phyloP scores from a whole-genome alignment of 306 rosid genomes.

The Pterocarpus macrocarpus region DNA sequence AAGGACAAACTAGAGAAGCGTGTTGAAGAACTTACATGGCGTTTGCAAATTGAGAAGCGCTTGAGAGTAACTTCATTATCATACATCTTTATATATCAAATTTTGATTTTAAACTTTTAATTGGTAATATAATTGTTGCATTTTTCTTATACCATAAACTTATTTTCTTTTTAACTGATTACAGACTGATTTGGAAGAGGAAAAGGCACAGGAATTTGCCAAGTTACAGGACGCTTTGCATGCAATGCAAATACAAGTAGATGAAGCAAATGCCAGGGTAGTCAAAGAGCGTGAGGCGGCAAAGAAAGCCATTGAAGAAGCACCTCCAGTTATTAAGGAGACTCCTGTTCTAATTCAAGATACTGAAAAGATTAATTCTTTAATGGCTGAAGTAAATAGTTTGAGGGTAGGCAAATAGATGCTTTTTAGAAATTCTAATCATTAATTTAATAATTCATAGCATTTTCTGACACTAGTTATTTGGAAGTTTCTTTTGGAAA shows the following conservation, averaged over 20 bases:
- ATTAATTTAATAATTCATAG: slow-evolving; percentile 1
- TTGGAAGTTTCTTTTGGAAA: slow-evolving; percentile 23
- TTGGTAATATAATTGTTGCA: slow-evolving; percentile 26
- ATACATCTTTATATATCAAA: slow-evolving; percentile 30
- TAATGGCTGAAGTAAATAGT: slow-evolving; percentile 80
- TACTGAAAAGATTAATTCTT: slow-evolving; percentile 85
- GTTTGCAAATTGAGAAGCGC: slow-evolving; percentile 98
- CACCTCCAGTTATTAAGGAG: slow-evolving; percentile 98
- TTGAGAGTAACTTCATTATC: slow-evolving; percentile 74
- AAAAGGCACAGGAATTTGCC: slow-evolving; percentile 80
- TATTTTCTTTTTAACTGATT: slow-evolving; percentile 42
- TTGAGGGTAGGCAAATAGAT: slow-evolving; percentile 72
- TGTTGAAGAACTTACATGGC: slow-evolving; percentile 99
- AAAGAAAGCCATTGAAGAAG: slow-evolving; percentile 90
- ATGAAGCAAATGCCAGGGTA: slow-evolving; percentile 89
- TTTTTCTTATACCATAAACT: slow-evolving; percentile 30
- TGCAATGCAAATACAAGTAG: slow-evolving; percentile 84
- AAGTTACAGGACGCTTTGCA: slow-evolving; percentile 85
- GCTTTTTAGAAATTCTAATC: not conserved
- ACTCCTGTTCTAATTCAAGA: slow-evolving; percentile 94
- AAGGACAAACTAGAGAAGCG: slow-evolving; percentile 99
- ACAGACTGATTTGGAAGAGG: slow-evolving; percentile 98
- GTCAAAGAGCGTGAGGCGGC: slow-evolving; percentile 88
- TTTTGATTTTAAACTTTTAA: slow-evolving; percentile 25
- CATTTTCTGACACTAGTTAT: slow-evolving; percentile 30